Conservation (phyloP, 768 basidiomycete genomes). For the Hypholoma sublateritium region DNA sequence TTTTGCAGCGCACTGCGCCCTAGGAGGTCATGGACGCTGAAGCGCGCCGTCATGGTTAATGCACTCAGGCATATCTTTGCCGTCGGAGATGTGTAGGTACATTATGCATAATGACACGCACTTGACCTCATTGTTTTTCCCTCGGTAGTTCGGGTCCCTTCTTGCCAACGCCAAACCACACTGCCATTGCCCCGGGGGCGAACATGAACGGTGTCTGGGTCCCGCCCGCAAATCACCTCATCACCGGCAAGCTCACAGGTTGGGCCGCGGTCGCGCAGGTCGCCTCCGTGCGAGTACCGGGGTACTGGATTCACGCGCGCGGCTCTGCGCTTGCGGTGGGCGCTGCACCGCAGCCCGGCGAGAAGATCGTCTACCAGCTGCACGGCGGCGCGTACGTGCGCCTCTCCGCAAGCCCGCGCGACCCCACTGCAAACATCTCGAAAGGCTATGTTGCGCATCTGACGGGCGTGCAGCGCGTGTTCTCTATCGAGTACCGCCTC, state of each 20-base stretch:
- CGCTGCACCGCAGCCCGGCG: slow-evolving; percentile 41
- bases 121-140: background rate
- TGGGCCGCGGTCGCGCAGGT: slow-evolving; percentile 42
- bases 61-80: slow-evolving; percentile 29
- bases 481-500: slow-evolving; percentile 74
- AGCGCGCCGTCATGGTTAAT: slow-evolving; percentile 36
- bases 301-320: slow-evolving; percentile 55
- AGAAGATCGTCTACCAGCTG: slow-evolving; percentile 60
- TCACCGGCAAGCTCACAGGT: slow-evolving; percentile 41
- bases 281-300: slow-evolving; percentile 44
- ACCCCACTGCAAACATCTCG: slow-evolving; percentile 42
- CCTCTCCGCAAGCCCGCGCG: slow-evolving; percentile 57
- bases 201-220: slow-evolving; percentile 53
- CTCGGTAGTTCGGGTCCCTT: slow-evolving; percentile 35
- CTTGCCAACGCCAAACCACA: slow-evolving; percentile 32
- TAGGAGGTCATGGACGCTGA: slow-evolving; percentile 44
- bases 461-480: slow-evolving; percentile 43
- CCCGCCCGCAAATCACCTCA: slow-evolving; percentile 36
- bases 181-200: slow-evolving; percentile 38
- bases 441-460: slow-evolving; percentile 47
- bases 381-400: slow-evolving; percentile 63
- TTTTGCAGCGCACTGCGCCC: slow-evolving; percentile 40
- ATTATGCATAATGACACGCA: background rate
- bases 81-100: slow-evolving; percentile 27
- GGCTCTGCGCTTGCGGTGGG: slow-evolving; percentile 34